A percentile compares a stretch with the other conserved stretches of the same genome.
These are phyloP conservation scores for Hanseniaspora valbyensis DNA, from an alignment of 805 yeast species.

Conservation along the genomic window DNA sequence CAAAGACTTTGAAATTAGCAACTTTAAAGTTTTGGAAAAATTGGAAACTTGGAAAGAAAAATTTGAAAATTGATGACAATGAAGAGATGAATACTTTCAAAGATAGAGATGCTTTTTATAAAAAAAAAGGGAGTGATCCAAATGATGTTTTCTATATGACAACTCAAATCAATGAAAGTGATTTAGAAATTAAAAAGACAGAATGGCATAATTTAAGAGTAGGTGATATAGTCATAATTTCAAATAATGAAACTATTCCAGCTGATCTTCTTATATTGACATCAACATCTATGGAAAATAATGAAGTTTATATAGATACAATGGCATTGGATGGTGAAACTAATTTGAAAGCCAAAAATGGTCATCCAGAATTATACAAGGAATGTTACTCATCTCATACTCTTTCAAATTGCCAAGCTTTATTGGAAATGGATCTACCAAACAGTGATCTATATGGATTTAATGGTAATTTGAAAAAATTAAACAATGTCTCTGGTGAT, in stretches of 20 bases:
- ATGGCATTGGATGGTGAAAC: constrained; percentile 98
- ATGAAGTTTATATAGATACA: constrained; percentile 74
- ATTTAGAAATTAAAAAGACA: constrained; percentile 17
- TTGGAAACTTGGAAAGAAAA: neutral
- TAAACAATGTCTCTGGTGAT: constrained; percentile 29
- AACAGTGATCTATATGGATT: constrained; percentile 82
- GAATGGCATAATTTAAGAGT: constrained; percentile 72
- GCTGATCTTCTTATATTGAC: constrained; percentile 74
- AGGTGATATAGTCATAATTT: constrained; percentile 70
- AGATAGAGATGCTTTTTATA: constrained; percentile 1
- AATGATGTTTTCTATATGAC: neutral
- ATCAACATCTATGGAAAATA: constrained; percentile 42
- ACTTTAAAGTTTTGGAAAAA: constrained; percentile 5
- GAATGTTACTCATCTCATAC: constrained; percentile 40
- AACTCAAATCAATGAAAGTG: neutral
- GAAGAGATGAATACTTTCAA: too few species aligned
- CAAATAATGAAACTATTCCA: constrained; percentile 85
- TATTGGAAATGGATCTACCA: constrained; percentile 76
- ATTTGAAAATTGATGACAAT: neutral
- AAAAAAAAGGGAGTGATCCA: neutral
- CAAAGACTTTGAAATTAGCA: neutral
- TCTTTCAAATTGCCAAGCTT: constrained; percentile 40
- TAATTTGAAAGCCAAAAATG: constrained; percentile 62
- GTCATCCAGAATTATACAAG: constrained; percentile 53
- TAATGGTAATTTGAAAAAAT: constrained; percentile 57